Evolutionary conservation across 345 rosid species (phyloP).

Genomic region (Orychophragmus violaceus): DNA sequence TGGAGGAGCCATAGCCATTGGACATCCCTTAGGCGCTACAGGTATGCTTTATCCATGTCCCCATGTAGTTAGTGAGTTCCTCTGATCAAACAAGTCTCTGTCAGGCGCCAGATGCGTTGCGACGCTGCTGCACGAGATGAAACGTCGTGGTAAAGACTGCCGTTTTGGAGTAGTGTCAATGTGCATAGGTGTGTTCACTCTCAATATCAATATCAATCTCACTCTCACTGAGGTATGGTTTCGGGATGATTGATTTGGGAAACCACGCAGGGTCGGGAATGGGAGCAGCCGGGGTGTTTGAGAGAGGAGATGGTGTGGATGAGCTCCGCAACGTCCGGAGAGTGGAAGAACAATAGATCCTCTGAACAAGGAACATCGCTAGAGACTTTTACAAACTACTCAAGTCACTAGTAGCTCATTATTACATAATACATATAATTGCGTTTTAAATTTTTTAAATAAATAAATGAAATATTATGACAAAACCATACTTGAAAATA

Average conservation of each 20-base stretch:
- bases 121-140: constrained; percentile 91
- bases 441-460: neutral
- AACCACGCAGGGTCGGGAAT: constrained; percentile 72
- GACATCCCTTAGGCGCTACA: constrained; percentile 94
- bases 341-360: constrained; percentile 18
- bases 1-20: constrained; percentile 93
- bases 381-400: neutral
- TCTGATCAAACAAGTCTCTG: neutral
- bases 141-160: constrained; percentile 73
- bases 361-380: neutral
- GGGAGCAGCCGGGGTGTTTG: constrained; percentile 97
- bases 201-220: neutral
- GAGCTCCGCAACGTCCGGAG: constrained; percentile 52
- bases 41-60: constrained; percentile 39
- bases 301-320: constrained; percentile 63
- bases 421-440: no score
- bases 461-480: neutral
- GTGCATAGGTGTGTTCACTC: constrained; percentile 40
- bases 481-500: neutral
- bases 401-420: constrained; percentile 7
- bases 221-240: neutral
- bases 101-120: constrained; percentile 92
- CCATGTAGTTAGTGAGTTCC: neutral
- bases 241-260: neutral
- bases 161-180: constrained; percentile 86